Conservation (phyloP, 2,329 filamentous ascomycete species). For the Decorospora gaudefroyi region DNA sequence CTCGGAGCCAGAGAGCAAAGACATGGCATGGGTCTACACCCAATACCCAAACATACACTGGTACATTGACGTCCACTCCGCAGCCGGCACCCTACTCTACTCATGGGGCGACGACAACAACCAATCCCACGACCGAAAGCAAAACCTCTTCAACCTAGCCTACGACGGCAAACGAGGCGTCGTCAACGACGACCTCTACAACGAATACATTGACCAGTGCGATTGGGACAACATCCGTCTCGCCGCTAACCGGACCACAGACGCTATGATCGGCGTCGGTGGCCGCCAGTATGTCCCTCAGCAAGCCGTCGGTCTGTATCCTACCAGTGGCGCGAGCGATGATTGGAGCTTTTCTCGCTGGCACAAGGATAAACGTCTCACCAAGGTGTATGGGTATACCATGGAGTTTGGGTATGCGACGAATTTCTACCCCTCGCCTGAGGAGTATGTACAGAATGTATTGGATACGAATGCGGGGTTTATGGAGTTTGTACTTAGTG, state of each 20-base stretch:
- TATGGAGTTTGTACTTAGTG: constrained; percentile 49
- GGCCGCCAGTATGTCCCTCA: constrained; percentile 39
- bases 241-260: constrained; percentile 41
- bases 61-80: constrained; percentile 64
- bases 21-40: constrained; percentile 59
- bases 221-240: constrained; percentile 43
- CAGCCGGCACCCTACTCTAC: constrained; percentile 59
- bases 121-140: constrained; percentile 53
- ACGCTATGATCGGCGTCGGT: constrained; percentile 45
- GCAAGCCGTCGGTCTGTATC: constrained; percentile 47
- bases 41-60: constrained; percentile 57
- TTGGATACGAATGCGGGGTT: constrained; percentile 51
- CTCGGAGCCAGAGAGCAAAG: constrained; percentile 62
- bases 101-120: constrained; percentile 62
- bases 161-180: constrained; percentile 60
- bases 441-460: constrained; percentile 50
- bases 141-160: constrained; percentile 58
- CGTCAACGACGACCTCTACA: constrained; percentile 57
- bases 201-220: constrained; percentile 45
- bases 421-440: constrained; percentile 49
- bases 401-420: constrained; percentile 50
- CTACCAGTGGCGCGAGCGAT: constrained; percentile 46
- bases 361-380: constrained; percentile 44
- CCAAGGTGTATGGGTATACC: constrained; percentile 50
- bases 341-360: constrained; percentile 48